phyloP scores from a whole-genome alignment of 176 grass and related monocot genomes.

The Aegilops umbellulata region DNA sequence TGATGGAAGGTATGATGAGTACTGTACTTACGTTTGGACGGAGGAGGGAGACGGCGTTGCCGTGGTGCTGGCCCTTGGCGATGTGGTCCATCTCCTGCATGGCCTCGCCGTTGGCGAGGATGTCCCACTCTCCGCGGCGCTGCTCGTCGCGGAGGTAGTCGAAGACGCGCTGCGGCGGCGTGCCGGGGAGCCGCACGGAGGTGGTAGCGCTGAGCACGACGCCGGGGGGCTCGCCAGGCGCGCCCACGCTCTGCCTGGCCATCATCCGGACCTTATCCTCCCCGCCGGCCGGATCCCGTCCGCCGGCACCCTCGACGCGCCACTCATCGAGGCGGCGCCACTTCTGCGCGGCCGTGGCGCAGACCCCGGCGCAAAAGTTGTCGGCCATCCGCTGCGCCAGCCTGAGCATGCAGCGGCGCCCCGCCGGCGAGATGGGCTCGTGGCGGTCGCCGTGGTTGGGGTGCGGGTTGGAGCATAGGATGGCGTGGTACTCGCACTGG shows the following conservation, averaged over 20 bases:
- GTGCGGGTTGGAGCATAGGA: slow-evolving; percentile 54
- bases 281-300: slow-evolving; percentile 5
- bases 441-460: slow-evolving; percentile 34
- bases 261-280: slow-evolving; percentile 74
- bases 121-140: slow-evolving; percentile 70
- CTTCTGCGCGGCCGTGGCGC: slow-evolving; percentile 58
- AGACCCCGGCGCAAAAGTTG: slow-evolving; percentile 64
- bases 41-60: slow-evolving; percentile 83
- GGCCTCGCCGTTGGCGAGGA: slow-evolving; percentile 60
- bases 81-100: slow-evolving; percentile 96
- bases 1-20: neutral
- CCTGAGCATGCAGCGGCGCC: slow-evolving; percentile 67
- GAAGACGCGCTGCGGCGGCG: slow-evolving; percentile 47
- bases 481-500: slow-evolving; percentile 71
- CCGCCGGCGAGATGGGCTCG: slow-evolving; percentile 49
- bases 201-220: slow-evolving; percentile 72
- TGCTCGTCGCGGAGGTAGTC: slow-evolving; percentile 70
- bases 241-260: slow-evolving; percentile 61
- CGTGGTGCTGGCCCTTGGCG: slow-evolving; percentile 85
- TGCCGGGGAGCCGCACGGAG: slow-evolving; percentile 47
- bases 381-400: slow-evolving; percentile 72
- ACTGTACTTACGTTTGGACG: slow-evolving; percentile 60
- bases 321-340: slow-evolving; percentile 67
- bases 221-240: slow-evolving; percentile 53
- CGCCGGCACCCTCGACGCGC: slow-evolving; percentile 1